Evolutionary conservation across 495 filamentous ascomycete species (phyloP).

Genomic region (Halenospora varia): DNA sequence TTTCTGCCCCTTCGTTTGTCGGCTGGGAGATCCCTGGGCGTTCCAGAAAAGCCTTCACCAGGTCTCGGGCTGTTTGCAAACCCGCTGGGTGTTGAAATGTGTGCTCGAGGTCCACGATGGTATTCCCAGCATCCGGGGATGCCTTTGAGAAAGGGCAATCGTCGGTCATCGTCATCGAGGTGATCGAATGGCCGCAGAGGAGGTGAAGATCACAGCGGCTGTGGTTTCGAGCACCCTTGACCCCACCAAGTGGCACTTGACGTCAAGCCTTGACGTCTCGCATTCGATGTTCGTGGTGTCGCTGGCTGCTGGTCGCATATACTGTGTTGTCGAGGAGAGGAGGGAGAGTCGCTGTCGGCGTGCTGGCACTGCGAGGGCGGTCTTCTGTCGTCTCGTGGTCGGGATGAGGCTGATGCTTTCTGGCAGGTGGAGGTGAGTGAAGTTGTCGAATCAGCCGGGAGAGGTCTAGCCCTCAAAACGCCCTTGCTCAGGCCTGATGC

Average conservation of each 20-base stretch:
- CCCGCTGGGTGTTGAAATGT: slow-evolving; percentile 17
- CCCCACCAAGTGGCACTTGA: slow-evolving; percentile 1
- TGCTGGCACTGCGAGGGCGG: no score
- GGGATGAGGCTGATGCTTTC: no score
- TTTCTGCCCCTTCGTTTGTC: no score
- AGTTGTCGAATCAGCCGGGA: no score
- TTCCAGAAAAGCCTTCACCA: slow-evolving; percentile 7
- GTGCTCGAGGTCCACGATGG: slow-evolving; percentile 7
- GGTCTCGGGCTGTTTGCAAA: slow-evolving; percentile 15
- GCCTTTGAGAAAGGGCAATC: not conserved
- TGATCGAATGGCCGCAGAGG: not conserved
- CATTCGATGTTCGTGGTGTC: not conserved
- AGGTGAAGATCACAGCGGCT: not conserved
- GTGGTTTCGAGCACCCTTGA: not conserved
- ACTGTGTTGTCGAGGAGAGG: not conserved
- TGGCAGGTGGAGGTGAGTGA: no score
- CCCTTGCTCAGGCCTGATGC: no score
- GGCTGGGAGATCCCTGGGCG: not conserved
- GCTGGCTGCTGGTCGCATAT: not conserved
- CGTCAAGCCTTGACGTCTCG: slow-evolving; percentile 1
- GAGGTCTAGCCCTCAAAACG: no score
- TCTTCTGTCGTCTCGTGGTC: not conserved
- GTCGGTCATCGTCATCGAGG: slow-evolving; percentile 7
- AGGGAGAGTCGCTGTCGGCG: not conserved
- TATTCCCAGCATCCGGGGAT: slow-evolving; percentile 2